phyloP scores from a whole-genome alignment of 257 asterid genomes.

The Primulina huaijiensis region DNA sequence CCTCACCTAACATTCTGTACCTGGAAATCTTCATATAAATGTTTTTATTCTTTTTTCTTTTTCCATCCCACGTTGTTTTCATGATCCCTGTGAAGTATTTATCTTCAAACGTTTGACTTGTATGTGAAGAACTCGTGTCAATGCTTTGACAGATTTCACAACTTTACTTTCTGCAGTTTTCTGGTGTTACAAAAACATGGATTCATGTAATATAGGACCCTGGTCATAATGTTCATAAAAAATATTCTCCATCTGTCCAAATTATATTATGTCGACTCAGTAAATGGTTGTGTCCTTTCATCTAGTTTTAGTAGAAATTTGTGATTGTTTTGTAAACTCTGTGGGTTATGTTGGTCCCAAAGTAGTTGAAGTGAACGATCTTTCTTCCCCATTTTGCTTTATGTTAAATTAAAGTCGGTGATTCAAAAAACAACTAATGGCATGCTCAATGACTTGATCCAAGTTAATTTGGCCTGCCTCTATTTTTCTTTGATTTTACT shows the following conservation, averaged over 20 bases:
- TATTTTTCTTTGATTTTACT: not conserved
- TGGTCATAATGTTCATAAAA: not conserved
- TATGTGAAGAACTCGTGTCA: constrained; percentile 31
- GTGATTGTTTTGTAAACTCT: not conserved
- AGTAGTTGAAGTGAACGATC: not conserved
- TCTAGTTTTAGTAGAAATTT: too few relatives aligned
- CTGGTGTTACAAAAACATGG: not conserved
- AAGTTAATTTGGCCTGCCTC: not conserved
- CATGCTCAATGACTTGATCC: not conserved
- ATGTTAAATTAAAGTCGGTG: not conserved
- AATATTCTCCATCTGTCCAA: not conserved
- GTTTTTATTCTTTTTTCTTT: not conserved
- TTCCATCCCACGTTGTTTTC: not conserved
- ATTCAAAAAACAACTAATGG: not conserved
- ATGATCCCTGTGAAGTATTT: not conserved
- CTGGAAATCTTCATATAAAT: constrained; percentile 42
- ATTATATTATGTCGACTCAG: too few relatives aligned
- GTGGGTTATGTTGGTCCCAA: not conserved
- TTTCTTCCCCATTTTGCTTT: not conserved
- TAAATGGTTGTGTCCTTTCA: not conserved
- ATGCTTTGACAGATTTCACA: not conserved
- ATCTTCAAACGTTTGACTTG: constrained; percentile 25
- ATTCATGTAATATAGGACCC: not conserved
- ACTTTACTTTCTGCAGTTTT: not conserved
- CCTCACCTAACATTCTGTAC: too few relatives aligned